Base-by-base conservation (phyloP, 352 stramenopile genomes). In the Pythium guiyangense region DNA sequence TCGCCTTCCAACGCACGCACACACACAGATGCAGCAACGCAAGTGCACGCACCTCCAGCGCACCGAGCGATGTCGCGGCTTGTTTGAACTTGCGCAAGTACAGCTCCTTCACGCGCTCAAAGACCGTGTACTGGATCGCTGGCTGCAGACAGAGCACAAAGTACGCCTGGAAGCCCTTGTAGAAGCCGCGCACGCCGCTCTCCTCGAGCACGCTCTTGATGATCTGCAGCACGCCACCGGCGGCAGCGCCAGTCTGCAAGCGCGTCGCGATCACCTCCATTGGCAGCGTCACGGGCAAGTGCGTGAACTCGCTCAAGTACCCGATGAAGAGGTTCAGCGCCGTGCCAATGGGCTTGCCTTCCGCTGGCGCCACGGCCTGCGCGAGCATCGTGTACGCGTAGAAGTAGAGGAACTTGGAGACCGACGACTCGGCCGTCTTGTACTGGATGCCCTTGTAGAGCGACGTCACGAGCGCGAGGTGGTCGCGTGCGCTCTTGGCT, bases 101-200 rank as follows among this genome's bases (percentile, higher is more conserved):
- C 26, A 88, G 29, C 46, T 73, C 66, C 60, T 92, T 84, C 57
- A 94, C 56, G 52, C 96, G 84, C 67, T 98, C 95, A 64, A 98
- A 99, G 25, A 98, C 84, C 15, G 96, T 98, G 69, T 98, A 98
- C 64, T 98, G 95, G 63, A 99, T 97, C 15, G 96, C 95, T 12
- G 96, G 96, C 77, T 99, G 97, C 50, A 99, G 71, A 68, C 95
- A 98, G 20, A 99, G 79, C 43, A 98, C 88, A 57, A 94, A 94
- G 67, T 97, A 98, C 6, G 94, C 86, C n/a, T 82, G 71, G 40
- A 96, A 80, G 18, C 86, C 86, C 55, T 93, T 93, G 77, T 96
- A 96, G 52, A 96, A 90, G 25, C 81, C 85, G 0, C 56, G 64
- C 14, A 79, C 43, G 22, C 82, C 79, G 63, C 71, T 88, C 43